Conservation (phyloP, 2,329 filamentous ascomycete genomes). For the Emericellopsis atlantica region DNA sequence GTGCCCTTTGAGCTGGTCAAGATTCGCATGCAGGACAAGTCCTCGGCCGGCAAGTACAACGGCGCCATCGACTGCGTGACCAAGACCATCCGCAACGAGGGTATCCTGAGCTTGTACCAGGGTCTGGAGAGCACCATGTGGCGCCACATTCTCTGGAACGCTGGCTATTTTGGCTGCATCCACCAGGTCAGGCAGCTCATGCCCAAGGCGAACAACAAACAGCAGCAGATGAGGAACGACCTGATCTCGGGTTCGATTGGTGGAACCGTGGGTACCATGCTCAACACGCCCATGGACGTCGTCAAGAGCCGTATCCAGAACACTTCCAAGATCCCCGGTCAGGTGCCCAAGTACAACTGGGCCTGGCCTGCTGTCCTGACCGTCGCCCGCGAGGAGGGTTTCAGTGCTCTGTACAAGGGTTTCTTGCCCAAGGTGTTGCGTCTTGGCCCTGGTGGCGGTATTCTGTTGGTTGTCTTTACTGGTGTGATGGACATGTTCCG, state of each 20-base stretch:
- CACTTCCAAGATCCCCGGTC: constrained; percentile 68
- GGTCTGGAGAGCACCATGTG: constrained; percentile 94
- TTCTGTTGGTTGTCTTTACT: constrained; percentile 78
- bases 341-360: constrained; percentile 95
- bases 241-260: constrained; percentile 76
- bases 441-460: constrained; percentile 46
- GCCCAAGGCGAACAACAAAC: constrained; percentile 70
- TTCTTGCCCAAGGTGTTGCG: constrained; percentile 83
- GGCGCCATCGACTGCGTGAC: constrained; percentile 68
- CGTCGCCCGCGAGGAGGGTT: constrained; percentile 88
- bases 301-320: constrained; percentile 99
- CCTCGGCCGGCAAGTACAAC: constrained; percentile 77
- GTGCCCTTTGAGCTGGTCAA: constrained; percentile 98
- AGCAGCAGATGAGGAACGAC: constrained; percentile 73
- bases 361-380: constrained; percentile 78
- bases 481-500: constrained; percentile 89
- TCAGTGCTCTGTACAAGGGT: constrained; percentile 88
- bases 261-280: constrained; percentile 75
- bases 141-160: constrained; percentile 85
- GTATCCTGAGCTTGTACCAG: constrained; percentile 83
- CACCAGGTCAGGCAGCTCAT: constrained; percentile 86
- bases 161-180: constrained; percentile 95
- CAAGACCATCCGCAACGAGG: constrained; percentile 77
- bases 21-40: constrained; percentile 93
- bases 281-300: constrained; percentile 95